Evolutionary conservation across 1,284 basidiomycete genomes (phyloP).

Genomic region (Moniliophthora roreri): DNA sequence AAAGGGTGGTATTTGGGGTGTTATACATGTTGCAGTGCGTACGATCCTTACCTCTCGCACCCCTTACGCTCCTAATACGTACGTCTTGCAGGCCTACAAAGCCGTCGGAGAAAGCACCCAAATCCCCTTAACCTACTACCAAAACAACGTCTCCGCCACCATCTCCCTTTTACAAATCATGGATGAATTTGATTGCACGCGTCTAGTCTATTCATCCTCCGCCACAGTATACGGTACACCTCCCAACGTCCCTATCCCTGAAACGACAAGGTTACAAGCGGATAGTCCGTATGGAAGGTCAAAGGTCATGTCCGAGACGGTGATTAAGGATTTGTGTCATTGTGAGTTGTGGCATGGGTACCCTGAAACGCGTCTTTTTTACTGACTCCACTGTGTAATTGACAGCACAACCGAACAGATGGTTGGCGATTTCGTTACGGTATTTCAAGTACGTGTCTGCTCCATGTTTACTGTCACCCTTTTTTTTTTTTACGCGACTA

Average conservation of each 20-base stretch:
- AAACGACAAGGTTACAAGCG: slow-evolving; percentile 85
- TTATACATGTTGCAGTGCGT: slow-evolving; percentile 91
- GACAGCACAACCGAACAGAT: slow-evolving; percentile 67
- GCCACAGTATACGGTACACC: slow-evolving; percentile 99
- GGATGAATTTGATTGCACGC: slow-evolving; percentile 79
- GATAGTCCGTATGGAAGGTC: slow-evolving; percentile 95
- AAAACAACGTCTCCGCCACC: slow-evolving; percentile 88
- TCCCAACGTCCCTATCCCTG: slow-evolving; percentile 90
- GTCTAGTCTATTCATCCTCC: slow-evolving; percentile 96
- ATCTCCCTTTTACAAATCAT: slow-evolving; percentile 83
- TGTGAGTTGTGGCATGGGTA: slow-evolving; percentile 41
- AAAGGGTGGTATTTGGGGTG: slow-evolving; percentile 95
- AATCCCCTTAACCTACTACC: slow-evolving; percentile 91
- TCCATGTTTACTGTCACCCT: slow-evolving; percentile 3
- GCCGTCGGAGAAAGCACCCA: slow-evolving; percentile 98
- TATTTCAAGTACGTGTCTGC: slow-evolving; percentile 90
- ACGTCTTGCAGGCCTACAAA: slow-evolving; percentile 78
- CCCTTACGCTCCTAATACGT: background rate
- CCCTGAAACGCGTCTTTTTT: slow-evolving; percentile 11
- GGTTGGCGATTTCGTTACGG: slow-evolving; percentile 82
- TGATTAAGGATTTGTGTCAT: slow-evolving; percentile 88
- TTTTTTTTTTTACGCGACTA: background rate
- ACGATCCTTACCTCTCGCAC: background rate
- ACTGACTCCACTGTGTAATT: slow-evolving; percentile 16
- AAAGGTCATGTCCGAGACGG: slow-evolving; percentile 92